Evolutionary conservation across 768 basidiomycete genomes (phyloP), one percentile per base, ranked within the genome.

Genomic region (Serpula lacrymans): DNA sequence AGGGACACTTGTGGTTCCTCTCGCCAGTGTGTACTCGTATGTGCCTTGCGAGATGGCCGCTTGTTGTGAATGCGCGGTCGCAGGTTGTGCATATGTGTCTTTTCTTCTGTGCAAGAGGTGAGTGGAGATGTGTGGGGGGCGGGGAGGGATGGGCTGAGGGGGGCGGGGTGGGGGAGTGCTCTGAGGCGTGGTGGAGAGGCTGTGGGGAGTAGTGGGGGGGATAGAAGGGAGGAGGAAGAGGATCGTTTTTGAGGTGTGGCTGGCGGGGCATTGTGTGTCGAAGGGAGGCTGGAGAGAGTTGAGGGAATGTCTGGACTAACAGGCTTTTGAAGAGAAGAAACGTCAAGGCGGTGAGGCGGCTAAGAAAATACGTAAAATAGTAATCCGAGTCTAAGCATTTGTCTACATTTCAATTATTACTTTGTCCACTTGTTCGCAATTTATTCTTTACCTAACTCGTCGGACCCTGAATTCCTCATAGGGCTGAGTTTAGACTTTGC

Each of bases 21-120:
- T 93, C 91, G 28, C 91, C 91, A 12, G 91, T 94, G 65, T 94
- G 91, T 10, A 92, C 84, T 41, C 89, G 72, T n/a, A 84, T 74
- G 57, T 94, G 91, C 34, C 91, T 77, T 1, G 90, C 86, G 14
- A 94, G 75, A 60, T 94, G 91, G 13, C 91, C 92, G 45, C 83
- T 84, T 18, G 91, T 94, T 39, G 88, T 89, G 63, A 94, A 94
- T 1, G 78, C 75, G 31, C 88, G 77, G 3, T 80, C 72, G 63
- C 91, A 94, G 4, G 76, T 80, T 1, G 61, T 50, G 57, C 91
- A 94, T 41, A 84, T 60, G 52, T 92, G 77, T 35, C 64, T 62
- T 52, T 64, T 62, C 60, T 64, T 62, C 9, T 39, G 47, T 2
- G 29, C 29, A 13, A 35, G 16, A 16, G 33, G 26, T 16, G 42